Evolutionary conservation across 2,329 filamentous ascomycete species (phyloP), one percentile per base, ranked within the genome.

Genomic region (Beauveria caledonica): DNA sequence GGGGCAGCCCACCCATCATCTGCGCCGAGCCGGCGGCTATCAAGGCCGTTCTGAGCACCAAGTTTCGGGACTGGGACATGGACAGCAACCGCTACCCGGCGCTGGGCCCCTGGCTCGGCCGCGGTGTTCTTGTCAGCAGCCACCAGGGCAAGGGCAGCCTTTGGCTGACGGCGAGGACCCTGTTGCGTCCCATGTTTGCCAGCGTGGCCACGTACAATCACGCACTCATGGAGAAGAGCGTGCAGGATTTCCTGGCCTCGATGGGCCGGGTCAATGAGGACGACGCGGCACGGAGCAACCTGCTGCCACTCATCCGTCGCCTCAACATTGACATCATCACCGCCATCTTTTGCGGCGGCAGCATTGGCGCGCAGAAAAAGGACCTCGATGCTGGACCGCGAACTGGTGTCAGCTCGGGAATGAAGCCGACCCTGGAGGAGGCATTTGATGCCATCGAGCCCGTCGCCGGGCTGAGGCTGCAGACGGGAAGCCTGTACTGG

Each of bases 11-110:
- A 8, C 55, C 55, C 19, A 49, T 58, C 40, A 58, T 58, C 15
- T 58, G 55, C 45, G 55, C 55, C 44, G 55, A 58, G 3, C 55
- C 55, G 3, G 44, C 55, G 10, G 11, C 25, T 29, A 50, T 49
- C 0, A 58, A 58, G 45, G 44, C 55, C 0, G 44, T 58, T 5
- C 25, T 58, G 9, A 50, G 44, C 36, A 50, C 44, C 27, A 58
- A 58, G 9, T 58, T 58, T 17, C 46, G 44, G 1, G 55, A 58
- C 45, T 58, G 55, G 55, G 46, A 50, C 44, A 48, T 58, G 39
- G 55, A 58, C n/a, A 50, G 27, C 44, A 58, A 58, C 21, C 55
- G 55, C 29, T 58, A 49, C 36, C 55, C 55, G 23, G 44, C 55
- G 5, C 55, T 58, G n/a, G 55, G 55, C 23, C 55, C 55, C 0